A percentile compares a stretch with the other conserved stretches of the same genome.
Conservation (phyloP, 345 rosid species). For the Trapa bicornis region DNA sequence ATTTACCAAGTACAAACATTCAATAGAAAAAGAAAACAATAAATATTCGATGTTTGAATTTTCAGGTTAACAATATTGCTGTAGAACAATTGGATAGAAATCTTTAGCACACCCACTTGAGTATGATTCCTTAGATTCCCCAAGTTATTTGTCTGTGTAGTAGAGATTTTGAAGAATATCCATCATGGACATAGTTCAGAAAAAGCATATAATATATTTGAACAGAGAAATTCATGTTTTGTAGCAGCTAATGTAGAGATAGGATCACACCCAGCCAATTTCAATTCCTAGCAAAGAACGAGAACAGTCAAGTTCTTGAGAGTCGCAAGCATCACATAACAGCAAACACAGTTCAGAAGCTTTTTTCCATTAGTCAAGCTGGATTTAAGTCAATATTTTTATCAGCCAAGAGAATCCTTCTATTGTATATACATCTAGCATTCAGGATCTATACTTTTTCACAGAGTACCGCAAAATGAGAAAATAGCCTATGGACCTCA, state of each 20-base stretch:
- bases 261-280: neutral
- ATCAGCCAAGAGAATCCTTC: neutral
- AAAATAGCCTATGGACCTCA: constrained; percentile 23
- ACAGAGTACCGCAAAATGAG: neutral
- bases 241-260: neutral
- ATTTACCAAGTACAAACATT: too few species aligned
- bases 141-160: too few species aligned
- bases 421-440: neutral
- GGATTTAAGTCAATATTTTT: neutral
- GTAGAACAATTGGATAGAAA: too few species aligned
- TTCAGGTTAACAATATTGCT: too few species aligned
- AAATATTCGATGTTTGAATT: too few species aligned
- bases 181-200: too few species aligned
- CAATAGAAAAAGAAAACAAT: too few species aligned
- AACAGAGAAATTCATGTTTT: neutral
- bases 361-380: neutral
- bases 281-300: neutral
- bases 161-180: too few species aligned
- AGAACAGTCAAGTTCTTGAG: neutral
- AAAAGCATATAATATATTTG: too few species aligned
- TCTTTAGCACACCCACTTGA: too few species aligned
- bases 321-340: neutral
- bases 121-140: too few species aligned
- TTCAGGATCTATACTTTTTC: neutral
- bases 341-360: neutral